These are phyloP conservation scores for Annulohypoxylon nitens DNA, from an alignment of 495 filamentous ascomycete species.

Conservation along the genomic window DNA sequence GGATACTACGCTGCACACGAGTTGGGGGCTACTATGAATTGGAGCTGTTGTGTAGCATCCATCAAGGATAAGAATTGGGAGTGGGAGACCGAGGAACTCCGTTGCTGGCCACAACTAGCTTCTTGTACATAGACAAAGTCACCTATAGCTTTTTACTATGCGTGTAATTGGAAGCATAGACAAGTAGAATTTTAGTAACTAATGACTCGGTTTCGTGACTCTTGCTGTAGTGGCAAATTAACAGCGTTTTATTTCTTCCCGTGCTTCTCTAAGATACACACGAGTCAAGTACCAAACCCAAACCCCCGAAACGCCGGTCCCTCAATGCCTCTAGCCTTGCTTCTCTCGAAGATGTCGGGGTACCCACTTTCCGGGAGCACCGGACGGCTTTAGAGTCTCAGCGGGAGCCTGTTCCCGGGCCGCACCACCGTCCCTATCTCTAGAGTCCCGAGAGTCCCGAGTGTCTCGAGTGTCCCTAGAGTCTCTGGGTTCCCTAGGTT, in stretches of 20 bases:
- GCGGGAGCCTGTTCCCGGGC: conserved; percentile 36
- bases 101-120: background rate
- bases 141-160: background rate
- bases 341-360: conserved; percentile 51
- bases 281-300: conserved; percentile 47
- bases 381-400: conserved; percentile 59
- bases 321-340: conserved; percentile 50
- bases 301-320: conserved; percentile 49
- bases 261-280: conserved; percentile 48
- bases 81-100: no score
- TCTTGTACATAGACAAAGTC: background rate
- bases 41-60: no score
- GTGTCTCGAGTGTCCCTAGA: background rate
- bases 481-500: background rate
- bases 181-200: conserved; percentile 3
- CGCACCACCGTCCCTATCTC: conserved; percentile 48
- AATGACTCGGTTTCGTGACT: background rate
- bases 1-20: no score
- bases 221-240: conserved; percentile 28
- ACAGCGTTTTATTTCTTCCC: conserved; percentile 44
- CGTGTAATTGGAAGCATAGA: conserved; percentile 1
- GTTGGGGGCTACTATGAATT: no score
- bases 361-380: conserved; percentile 61
- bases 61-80: no score
- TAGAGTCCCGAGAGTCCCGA: background rate